Conservation (phyloP, 768 basidiomycete species). For the Tulasnella sp. region DNA sequence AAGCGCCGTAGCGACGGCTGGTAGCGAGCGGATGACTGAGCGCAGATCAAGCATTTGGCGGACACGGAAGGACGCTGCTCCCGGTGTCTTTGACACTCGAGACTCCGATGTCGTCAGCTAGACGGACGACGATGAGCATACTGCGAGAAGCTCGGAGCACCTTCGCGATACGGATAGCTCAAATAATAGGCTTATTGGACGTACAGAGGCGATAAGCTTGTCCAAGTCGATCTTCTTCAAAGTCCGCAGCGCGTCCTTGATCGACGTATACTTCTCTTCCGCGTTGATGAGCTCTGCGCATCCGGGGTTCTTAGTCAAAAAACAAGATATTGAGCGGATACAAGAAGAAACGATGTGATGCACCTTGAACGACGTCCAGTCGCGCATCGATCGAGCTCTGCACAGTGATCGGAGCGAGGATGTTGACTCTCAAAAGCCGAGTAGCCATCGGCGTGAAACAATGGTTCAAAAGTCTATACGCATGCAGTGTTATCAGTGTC, state of each 20-base stretch:
- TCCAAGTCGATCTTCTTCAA: slow-evolving; percentile 81
- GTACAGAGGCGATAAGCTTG: slow-evolving; percentile 29
- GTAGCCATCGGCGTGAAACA: slow-evolving; percentile 87
- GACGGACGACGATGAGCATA: not conserved
- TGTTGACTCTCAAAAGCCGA: slow-evolving; percentile 63
- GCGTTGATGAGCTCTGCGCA: slow-evolving; percentile 56
- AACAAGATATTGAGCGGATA: not conserved
- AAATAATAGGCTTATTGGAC: not conserved
- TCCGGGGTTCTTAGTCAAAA: slow-evolving; percentile 12
- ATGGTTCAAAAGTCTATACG: slow-evolving; percentile 57
- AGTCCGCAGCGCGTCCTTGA: slow-evolving; percentile 55
- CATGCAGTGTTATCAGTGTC: too few species aligned
- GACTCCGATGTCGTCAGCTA: slow-evolving; percentile 60
- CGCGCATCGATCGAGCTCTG: slow-evolving; percentile 62
- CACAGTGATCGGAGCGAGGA: slow-evolving; percentile 71
- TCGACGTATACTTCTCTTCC: slow-evolving; percentile 59
- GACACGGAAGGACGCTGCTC: slow-evolving; percentile 59
- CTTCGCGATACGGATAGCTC: not conserved
- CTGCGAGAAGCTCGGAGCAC: slow-evolving; percentile 22
- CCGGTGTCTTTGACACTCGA: slow-evolving; percentile 37
- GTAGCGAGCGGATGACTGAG: slow-evolving; percentile 55
- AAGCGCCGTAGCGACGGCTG: slow-evolving; percentile 51
- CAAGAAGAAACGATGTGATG: not conserved
- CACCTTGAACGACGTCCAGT: slow-evolving; percentile 79
- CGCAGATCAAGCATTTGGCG: slow-evolving; percentile 71